phyloP scores from a whole-genome alignment of 2,329 filamentous ascomycete species.

The Ascocoryne sarcoides region DNA sequence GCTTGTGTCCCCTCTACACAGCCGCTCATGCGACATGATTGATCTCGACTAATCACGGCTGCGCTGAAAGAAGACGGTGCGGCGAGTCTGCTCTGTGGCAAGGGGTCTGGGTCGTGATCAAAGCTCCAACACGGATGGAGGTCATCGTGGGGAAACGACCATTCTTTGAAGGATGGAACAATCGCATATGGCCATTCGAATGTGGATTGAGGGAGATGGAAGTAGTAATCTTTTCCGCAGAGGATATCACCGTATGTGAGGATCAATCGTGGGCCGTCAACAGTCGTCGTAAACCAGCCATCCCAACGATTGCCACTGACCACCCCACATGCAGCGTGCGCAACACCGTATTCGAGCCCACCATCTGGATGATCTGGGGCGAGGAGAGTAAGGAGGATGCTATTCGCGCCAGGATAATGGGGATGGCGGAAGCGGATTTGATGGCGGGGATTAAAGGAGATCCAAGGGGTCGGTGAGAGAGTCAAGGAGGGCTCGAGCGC shows the following conservation, averaged over 20 bases:
- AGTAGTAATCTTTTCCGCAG: constrained; percentile 8
- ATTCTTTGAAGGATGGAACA: constrained; percentile 9
- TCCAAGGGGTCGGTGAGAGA: constrained; percentile 1
- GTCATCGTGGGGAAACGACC: constrained; percentile 11
- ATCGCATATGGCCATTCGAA: constrained; percentile 8
- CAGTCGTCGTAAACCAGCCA: constrained; percentile 2
- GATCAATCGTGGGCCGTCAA: neutral
- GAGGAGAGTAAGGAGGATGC: constrained; percentile 10
- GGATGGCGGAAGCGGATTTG: constrained; percentile 11
- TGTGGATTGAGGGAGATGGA: constrained; percentile 7
- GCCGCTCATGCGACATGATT: constrained; percentile 9
- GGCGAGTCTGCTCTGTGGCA: constrained; percentile 3
- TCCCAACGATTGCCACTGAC: constrained; percentile 12
- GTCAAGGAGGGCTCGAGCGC: neutral
- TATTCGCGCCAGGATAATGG: constrained; percentile 8
- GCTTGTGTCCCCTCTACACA: constrained; percentile 8
- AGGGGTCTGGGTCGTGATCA: constrained; percentile 3
- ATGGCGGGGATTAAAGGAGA: constrained; percentile 7
- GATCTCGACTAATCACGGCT: constrained; percentile 5
- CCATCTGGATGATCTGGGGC: constrained; percentile 8
- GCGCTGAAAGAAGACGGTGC: constrained; percentile 2
- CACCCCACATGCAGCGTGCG: constrained; percentile 8
- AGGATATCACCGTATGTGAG: constrained; percentile 7
- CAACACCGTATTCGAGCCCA: constrained; percentile 9
- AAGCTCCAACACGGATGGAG: constrained; percentile 6